Base-by-base conservation (phyloP, 495 filamentous ascomycete genomes). In the Jackrogersella minutella region DNA sequence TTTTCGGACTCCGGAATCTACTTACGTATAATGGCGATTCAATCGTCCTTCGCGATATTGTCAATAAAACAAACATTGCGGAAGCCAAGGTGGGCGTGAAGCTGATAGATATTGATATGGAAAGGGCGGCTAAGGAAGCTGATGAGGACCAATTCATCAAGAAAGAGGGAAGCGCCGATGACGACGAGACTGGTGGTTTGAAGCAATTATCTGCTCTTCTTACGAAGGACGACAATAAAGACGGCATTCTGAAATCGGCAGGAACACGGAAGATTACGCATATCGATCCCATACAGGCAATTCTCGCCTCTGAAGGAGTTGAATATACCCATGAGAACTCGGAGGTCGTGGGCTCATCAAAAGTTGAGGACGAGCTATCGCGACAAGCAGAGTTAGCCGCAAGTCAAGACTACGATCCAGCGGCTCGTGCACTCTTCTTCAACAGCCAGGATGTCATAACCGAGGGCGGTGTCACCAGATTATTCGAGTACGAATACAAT, bases 31-130 rank as follows among this genome's bases (percentile, higher is more conserved):
- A 93, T 62, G 86, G 85, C 44, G 87, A 96, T 59, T 89, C 91
- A 51, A 82, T 92, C 22, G 85, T 97, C 10, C 83, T 99, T 8
- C 84, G 91, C 19, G 91, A 97, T 41, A 97, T 98, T 63, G 90
- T 99, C 61, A 97, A 98, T 78, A 97, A 97, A 73, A 98, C 95
- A 51, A 98, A 99, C 73, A 86, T 99, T 40, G 95, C 95, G 3
- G 95, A 99, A 79, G 91, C 90, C 47, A 90, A 88, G 68, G 92
- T 89, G 1, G 96, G 93, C 1, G 91, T 99, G 8, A 83, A 87
- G 28, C 87, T 97, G 41, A 81, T 88, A 51, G 91, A 89, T 26
- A 77, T 96, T 34, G 87, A 97, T 34, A 76, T 91, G 14, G 83
- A 89, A 22, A 79, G 86, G 47, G 81, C 84, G 19, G 85, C 83